Percentiles rank a stretch among this genome's conserved stretches.
These are phyloP conservation scores for Eucalyptus victrix DNA, from an alignment of 345 rosid genomes.

Conservation along the genomic window DNA sequence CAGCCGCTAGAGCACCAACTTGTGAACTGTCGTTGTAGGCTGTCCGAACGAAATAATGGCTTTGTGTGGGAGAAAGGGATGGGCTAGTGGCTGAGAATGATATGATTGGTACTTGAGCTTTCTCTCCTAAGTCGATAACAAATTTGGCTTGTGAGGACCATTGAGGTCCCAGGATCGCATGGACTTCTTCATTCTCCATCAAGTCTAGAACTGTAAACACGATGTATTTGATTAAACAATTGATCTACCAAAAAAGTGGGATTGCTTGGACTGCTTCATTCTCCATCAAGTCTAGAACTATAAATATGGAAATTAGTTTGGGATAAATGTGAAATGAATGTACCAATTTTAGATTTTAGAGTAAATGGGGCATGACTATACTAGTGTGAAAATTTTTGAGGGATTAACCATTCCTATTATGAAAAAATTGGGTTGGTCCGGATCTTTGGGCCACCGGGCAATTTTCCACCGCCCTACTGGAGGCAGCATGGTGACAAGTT, in stretches of 20 bases:
- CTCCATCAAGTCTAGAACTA: too few species aligned
- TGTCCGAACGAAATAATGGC: slow-evolving; percentile 9
- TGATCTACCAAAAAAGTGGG: neutral
- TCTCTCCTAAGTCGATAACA: slow-evolving; percentile 7
- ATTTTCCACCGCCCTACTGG: too few species aligned
- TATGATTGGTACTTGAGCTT: slow-evolving; percentile 19
- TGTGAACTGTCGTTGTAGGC: slow-evolving; percentile 11
- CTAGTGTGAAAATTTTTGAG: too few species aligned
- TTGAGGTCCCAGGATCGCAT: slow-evolving; percentile 23
- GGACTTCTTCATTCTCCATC: slow-evolving; percentile 18
- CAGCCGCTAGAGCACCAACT: slow-evolving; percentile 7
- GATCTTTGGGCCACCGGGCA: too few species aligned
- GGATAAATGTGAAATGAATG: too few species aligned
- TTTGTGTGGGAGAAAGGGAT: neutral
- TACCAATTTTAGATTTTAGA: too few species aligned
- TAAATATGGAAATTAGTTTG: too few species aligned
- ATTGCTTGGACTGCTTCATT: too few species aligned
- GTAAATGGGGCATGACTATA: too few species aligned
- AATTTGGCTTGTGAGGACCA: slow-evolving; percentile 14
- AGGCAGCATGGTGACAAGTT: too few species aligned
- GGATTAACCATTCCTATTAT: too few species aligned
- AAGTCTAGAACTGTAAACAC: slow-evolving; percentile 14
- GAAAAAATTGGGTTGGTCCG: too few species aligned
- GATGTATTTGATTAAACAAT: neutral
- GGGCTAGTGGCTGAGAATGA: slow-evolving; percentile 18